phyloP scores from a whole-genome alignment of 306 rosid species.

The Rosa chinensis region DNA sequence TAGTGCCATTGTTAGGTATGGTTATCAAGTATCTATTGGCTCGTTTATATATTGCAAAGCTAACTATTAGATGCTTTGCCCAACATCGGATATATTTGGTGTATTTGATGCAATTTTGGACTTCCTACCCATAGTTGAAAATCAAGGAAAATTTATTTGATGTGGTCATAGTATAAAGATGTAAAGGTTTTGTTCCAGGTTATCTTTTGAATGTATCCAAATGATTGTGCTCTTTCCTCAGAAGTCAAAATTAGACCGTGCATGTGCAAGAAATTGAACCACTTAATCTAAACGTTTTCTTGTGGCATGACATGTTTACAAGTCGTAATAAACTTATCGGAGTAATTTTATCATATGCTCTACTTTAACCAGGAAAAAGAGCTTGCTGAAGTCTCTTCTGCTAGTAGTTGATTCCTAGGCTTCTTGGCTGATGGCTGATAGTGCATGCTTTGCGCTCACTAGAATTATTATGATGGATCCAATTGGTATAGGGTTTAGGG shows the following conservation, averaged over 20 bases:
- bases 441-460: neutral
- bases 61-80: neutral
- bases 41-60: neutral
- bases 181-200: neutral
- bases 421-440: neutral
- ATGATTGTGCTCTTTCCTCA: neutral
- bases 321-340: no score
- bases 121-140: neutral
- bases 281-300: neutral
- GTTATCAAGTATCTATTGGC: neutral
- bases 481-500: neutral
- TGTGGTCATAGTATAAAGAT: neutral
- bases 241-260: neutral
- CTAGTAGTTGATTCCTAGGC: neutral
- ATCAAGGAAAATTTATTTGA: neutral
- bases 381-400: no score
- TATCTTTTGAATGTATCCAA: neutral
- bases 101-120: neutral
- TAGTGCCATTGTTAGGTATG: neutral
- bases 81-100: neutral
- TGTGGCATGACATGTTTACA: neutral
- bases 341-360: no score
- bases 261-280: neutral
- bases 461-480: neutral
- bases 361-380: no score